Conservation (phyloP, 2,329 filamentous ascomycete species). For the Zasmidium angulare region DNA sequence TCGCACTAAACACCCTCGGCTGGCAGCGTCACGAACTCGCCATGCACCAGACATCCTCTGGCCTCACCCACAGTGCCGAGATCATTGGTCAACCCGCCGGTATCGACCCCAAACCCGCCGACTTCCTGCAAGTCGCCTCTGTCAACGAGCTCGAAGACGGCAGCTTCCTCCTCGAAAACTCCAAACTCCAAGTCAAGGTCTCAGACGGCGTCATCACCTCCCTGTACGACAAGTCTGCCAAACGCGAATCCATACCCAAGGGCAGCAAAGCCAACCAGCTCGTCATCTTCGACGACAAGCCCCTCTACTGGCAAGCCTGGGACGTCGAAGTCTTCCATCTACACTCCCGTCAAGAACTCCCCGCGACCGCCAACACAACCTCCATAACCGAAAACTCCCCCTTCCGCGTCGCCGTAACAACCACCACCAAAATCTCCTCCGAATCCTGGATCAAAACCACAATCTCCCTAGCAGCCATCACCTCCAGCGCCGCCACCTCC, state of each 20-base stretch:
- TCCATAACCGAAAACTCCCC: conserved; percentile 69
- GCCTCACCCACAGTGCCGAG: conserved; percentile 1
- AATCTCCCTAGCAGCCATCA: conserved; percentile 71
- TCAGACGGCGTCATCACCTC: conserved; percentile 78
- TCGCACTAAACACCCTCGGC: conserved; percentile 80
- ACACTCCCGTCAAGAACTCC: conserved; percentile 76
- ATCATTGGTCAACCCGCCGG: conserved; percentile 18
- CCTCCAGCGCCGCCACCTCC: conserved; percentile 60
- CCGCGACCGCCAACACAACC: conserved; percentile 59
- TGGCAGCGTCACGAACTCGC: conserved; percentile 62
- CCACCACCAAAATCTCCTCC: conserved; percentile 83
- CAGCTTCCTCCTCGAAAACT: conserved; percentile 77
- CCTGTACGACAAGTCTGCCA: conserved; percentile 70
- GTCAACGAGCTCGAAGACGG: conserved; percentile 19
- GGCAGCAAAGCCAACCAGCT: conserved; percentile 81
- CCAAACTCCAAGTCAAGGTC: conserved; percentile 71
- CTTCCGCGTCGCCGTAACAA: conserved; percentile 77
- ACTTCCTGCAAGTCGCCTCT: conserved; percentile 8
- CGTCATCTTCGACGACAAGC: conserved; percentile 96
- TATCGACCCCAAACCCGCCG: neutral
- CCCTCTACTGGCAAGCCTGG: conserved; percentile 96
- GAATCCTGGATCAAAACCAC: conserved; percentile 83
- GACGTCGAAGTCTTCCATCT: conserved; percentile 97
- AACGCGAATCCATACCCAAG: conserved; percentile 74
- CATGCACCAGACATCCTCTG: conserved; percentile 4